A percentile compares a stretch with the other conserved stretches of the same genome.
phyloP scores from a whole-genome alignment of 2,329 filamentous ascomycete species.

The Pleomassaria siparia region DNA sequence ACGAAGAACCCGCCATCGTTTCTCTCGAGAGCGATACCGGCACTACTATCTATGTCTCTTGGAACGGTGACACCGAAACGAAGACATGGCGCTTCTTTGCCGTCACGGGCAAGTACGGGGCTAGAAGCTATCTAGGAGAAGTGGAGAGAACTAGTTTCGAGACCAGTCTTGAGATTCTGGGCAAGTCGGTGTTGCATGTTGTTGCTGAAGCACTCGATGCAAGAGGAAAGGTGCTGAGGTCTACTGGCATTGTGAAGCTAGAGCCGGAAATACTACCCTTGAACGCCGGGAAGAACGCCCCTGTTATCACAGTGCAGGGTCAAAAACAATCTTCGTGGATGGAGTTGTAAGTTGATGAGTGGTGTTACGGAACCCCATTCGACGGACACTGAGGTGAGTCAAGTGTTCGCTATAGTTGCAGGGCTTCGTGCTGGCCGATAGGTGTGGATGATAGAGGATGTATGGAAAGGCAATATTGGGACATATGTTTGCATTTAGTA shows the following conservation, averaged over 20 bases:
- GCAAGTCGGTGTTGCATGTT: constrained; percentile 10
- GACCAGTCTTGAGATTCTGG: constrained; percentile 12
- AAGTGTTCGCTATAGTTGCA: no score
- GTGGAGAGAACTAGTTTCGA: constrained; percentile 15
- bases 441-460: no score
- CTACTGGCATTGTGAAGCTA: constrained; percentile 10
- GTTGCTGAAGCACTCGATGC: constrained; percentile 18
- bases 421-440: no score
- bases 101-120: constrained; percentile 7
- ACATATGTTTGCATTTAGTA: no score
- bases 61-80: constrained; percentile 35
- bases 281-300: constrained; percentile 2
- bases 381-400: no score
- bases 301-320: not conserved
- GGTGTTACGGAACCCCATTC: no score
- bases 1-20: constrained; percentile 22
- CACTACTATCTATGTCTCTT: constrained; percentile 24
- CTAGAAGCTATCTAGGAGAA: constrained; percentile 14
- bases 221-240: constrained; percentile 12
- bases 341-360: not conserved
- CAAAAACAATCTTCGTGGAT: not conserved
- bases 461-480: no score
- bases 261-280: constrained; percentile 15
- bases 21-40: constrained; percentile 22
- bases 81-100: constrained; percentile 39